Conservation (phyloP, 345 rosid species). For the Brassica carinata region DNA sequence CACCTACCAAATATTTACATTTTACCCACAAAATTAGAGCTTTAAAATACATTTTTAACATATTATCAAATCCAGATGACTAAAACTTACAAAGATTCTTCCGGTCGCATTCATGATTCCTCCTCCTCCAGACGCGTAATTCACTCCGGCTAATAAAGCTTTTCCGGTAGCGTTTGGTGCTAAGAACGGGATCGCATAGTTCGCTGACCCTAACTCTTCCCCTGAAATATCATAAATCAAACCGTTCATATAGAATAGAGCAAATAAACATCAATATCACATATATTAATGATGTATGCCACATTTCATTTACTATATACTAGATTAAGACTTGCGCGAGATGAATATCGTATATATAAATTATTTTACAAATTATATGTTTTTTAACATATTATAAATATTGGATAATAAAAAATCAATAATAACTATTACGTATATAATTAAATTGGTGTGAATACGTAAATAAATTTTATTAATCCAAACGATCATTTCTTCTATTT, state of each 20-base stretch:
- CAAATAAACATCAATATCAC: background rate
- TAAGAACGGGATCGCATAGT: slow-evolving; percentile 67
- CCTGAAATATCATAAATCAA: slow-evolving; percentile 10
- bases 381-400: no score
- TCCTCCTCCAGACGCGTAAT: slow-evolving; percentile 82
- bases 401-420: no score
- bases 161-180: slow-evolving; percentile 65
- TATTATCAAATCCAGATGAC: background rate
- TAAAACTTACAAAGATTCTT: slow-evolving; percentile 54
- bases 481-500: no score
- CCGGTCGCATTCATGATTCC: slow-evolving; percentile 80
- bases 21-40: background rate
- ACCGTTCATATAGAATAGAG: background rate
- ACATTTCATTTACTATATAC: background rate
- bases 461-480: no score
- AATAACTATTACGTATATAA: no score
- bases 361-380: no score
- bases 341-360: no score
- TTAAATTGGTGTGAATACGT: no score
- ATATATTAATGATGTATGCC: background rate
- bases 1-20: slow-evolving; percentile 53
- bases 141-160: slow-evolving; percentile 60
- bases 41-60: background rate
- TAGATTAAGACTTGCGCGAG: no score
- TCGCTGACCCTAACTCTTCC: slow-evolving; percentile 48